Conservation (phyloP, 2,329 filamentous ascomycete genomes). For the Pseudogymnoascus sp. region DNA sequence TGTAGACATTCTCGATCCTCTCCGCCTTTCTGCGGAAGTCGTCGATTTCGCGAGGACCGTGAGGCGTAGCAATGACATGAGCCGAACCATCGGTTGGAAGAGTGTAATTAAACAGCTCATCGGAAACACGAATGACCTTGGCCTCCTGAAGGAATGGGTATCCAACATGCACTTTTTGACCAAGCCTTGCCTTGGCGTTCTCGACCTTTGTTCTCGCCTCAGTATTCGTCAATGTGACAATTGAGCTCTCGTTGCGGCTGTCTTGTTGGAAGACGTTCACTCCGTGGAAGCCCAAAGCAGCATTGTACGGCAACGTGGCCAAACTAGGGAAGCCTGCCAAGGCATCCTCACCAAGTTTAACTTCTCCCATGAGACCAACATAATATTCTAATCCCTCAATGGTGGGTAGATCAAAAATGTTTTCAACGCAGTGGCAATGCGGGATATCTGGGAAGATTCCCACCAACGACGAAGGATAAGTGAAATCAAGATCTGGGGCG, state of each 20-base stretch:
- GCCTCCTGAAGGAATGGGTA: conserved; percentile 95
- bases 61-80: conserved; percentile 60
- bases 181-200: conserved; percentile 70
- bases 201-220: conserved; percentile 64
- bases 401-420: conserved; percentile 89
- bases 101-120: conserved; percentile 86
- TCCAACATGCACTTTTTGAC: conserved; percentile 79
- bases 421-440: conserved; percentile 86
- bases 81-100: conserved; percentile 55
- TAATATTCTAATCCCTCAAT: conserved; percentile 84
- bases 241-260: conserved; percentile 92
- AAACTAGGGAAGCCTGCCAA: conserved; percentile 89
- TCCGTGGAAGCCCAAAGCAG: conserved; percentile 75
- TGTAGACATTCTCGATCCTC: conserved; percentile 79
- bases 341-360: conserved; percentile 73
- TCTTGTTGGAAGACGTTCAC: conserved; percentile 94
- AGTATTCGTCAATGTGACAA: conserved; percentile 73
- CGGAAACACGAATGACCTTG: conserved; percentile 79
- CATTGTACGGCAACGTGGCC: conserved; percentile 76
- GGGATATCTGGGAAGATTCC: conserved; percentile 85
- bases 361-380: conserved; percentile 75
- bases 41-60: conserved; percentile 67
- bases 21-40: conserved; percentile 79
- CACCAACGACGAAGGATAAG: conserved; percentile 79
- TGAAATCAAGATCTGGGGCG: conserved; percentile 66